Evolutionary conservation across 164 flowering plant genomes (phyloP), one percentile per base, ranked within the genome.

Genomic region (Magnolia sinica): DNA sequence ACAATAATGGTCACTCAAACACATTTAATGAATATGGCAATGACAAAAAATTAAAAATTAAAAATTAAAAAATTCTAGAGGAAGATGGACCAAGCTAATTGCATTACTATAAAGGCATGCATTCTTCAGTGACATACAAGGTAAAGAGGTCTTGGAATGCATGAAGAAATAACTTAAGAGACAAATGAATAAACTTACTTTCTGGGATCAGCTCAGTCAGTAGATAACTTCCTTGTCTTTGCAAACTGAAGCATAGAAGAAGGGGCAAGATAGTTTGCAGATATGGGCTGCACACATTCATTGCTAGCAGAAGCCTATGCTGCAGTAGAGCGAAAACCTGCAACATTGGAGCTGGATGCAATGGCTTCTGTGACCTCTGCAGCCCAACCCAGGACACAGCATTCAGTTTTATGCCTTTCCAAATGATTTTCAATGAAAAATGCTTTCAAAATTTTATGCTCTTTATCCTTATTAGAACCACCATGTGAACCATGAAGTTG

Each of bases 131-230:
- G 61, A 11, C 18, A 55, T 11, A 16, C 18, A 11, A 55, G 10
- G 13, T 37, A 37, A 7, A 55, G 18, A 55, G 61, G 61, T 16
- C 61, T 55, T 16, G 18, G 61, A 55, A 55, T 11, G 52, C 49
- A 55, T 31, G 50, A 64, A 64, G 37, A 8, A 8, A 49, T 10
- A 74, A 16, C 18, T 18, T 1, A 8, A 22, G 23, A 59, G 24
- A 37, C 3, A 58, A 65, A 72, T 58, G 27, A 63, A 72, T 14
- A 11, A 67, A 83, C 91, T 82, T 88, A 94, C 98, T 85, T 89
- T 89, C 85, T 87, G 50, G 93, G 82, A 51, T 91, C 99, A 76
- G 97, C 86, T 20, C 96, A 91, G 63, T 96, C 98, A 67, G 77
- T 61, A n/a, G 89, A 87, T 77, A 90, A 77, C 83, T 92, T 94